Percentiles rank a stretch among this genome's conserved stretches.
These are phyloP conservation scores for Picochlorum sp. DNA, from an alignment of 139 green algal genomes.

Conservation along the genomic window DNA sequence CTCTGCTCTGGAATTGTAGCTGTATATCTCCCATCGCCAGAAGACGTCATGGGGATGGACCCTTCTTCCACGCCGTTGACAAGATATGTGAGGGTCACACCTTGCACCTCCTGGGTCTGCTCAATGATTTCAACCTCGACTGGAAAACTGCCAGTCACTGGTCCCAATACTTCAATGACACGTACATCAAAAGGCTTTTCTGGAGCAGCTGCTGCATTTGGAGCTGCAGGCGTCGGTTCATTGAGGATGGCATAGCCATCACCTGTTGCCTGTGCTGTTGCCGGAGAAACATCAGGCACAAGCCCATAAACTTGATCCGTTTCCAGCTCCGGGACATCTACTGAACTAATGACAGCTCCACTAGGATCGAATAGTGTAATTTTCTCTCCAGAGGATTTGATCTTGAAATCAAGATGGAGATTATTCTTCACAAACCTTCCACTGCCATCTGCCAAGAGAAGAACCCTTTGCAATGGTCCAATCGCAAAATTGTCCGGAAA, in stretches of 20 bases:
- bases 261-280: not conserved
- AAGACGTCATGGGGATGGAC: not conserved
- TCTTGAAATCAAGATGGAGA: slow-evolving; percentile 12
- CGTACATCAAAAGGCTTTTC: not conserved
- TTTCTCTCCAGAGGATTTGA: slow-evolving; percentile 18
- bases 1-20: slow-evolving; percentile 20
- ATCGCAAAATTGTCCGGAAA: slow-evolving; percentile 14
- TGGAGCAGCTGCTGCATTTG: not conserved
- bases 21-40: slow-evolving; percentile 11
- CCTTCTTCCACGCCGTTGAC: not conserved
- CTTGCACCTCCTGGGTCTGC: not conserved
- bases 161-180: too few relatives aligned
- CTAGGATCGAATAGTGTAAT: slow-evolving; percentile 16
- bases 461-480: not conserved
- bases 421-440: not conserved
- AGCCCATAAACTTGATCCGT: not conserved
- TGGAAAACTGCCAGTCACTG: not conserved
- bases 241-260: not conserved
- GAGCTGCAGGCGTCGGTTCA: not conserved
- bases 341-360: slow-evolving; percentile 6
- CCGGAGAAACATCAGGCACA: too few relatives aligned
- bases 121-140: not conserved
- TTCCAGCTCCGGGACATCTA: slow-evolving; percentile 21
- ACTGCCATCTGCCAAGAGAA: not conserved
- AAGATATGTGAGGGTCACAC: not conserved